phyloP scores from a whole-genome alignment of 768 basidiomycete species.

The Podaxis sp. region DNA sequence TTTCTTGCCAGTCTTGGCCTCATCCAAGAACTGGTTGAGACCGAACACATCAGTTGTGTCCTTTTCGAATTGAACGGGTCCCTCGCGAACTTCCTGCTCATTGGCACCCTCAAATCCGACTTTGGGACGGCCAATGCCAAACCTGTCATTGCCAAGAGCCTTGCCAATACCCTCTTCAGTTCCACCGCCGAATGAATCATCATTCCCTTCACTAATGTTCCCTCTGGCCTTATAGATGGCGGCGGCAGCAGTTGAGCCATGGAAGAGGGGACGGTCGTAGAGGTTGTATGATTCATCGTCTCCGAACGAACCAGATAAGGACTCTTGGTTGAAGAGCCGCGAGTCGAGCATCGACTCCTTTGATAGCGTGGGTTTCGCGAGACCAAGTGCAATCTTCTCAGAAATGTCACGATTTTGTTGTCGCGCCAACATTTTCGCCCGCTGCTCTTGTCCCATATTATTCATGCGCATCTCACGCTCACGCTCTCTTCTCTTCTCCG shows the following conservation, averaged over 20 bases:
- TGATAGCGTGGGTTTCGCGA: conserved; percentile 93
- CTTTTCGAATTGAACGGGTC: conserved; percentile 99
- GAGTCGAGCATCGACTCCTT: conserved; percentile 99
- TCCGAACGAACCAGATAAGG: conserved; percentile 75
- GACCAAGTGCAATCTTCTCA: conserved; percentile 96
- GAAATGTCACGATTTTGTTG: conserved; percentile 99
- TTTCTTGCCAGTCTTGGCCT: conserved; percentile 94
- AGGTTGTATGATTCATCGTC: conserved; percentile 93
- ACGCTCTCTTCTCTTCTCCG: conserved; percentile 89
- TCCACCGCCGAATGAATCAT: conserved; percentile 91
- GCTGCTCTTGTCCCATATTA: conserved; percentile 97
- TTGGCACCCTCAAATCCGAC: conserved; percentile 91
- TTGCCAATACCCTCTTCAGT: conserved; percentile 93
- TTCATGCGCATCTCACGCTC: conserved; percentile 98
- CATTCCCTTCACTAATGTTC: conserved; percentile 79
- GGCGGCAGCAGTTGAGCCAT: conserved; percentile 94
- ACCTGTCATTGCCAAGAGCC: conserved; percentile 91
- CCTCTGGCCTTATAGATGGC: conserved; percentile 99
- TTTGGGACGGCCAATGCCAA: conserved; percentile 79
- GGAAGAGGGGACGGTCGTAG: conserved; percentile 94
- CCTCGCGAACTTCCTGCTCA: conserved; percentile 82
- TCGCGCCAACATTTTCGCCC: conserved; percentile 92
- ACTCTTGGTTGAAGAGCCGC: conserved; percentile 95
- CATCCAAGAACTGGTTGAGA: conserved; percentile 94
- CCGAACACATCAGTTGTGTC: conserved; percentile 97